Base-by-base conservation (phyloP, 2,329 filamentous ascomycete species). In the Elsinoe australis region DNA sequence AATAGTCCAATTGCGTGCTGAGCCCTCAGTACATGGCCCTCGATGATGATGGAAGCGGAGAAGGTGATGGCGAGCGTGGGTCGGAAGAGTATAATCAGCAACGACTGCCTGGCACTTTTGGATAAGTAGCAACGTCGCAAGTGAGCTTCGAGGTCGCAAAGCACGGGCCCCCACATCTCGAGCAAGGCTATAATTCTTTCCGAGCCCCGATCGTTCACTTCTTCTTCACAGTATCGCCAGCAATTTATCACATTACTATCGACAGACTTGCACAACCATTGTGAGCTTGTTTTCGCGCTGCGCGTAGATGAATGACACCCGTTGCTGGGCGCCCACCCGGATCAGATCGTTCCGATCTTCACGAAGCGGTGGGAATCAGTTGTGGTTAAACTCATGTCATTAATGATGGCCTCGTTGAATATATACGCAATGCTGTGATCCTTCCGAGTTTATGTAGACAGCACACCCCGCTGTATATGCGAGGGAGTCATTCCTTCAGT, bases 241-340 rank as follows among this genome's bases (percentile, higher is more conserved):
- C 76, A 64, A 65, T 67, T 38, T 48, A 67, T 65, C 64, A 76
- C 69, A 77, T 78, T 80, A 78, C 70, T 76, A 63, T 71, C 68
- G 71, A 69, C 77, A 78, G 67, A 67, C 71, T 73, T 70, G 58
- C 64, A 64, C 58, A 58, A 60, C 58, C 63, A 65, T 76, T 68
- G 65, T 64, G 70, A 72, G 69, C 68, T 67, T 79, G 78, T 80
- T 80, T 79, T 81, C 76, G 76, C 74, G 75, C 80, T 80, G 78
- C 63, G 78, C 79, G 79, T 67, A 83, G 78, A 83, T 58, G 55
- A 69, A 58, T 59, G 64, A 59, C 58, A 75, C 78, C 78, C 78
- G 76, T 82, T 72, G 78, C 80, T 83, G 80, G 80, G 80, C 80
- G 77, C 80, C 80, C 74, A 75, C 68, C 80, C 75, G 78, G 80